Base-by-base conservation (phyloP, 2,329 filamentous ascomycete genomes). In the Pseudopithomyces chartarum region DNA sequence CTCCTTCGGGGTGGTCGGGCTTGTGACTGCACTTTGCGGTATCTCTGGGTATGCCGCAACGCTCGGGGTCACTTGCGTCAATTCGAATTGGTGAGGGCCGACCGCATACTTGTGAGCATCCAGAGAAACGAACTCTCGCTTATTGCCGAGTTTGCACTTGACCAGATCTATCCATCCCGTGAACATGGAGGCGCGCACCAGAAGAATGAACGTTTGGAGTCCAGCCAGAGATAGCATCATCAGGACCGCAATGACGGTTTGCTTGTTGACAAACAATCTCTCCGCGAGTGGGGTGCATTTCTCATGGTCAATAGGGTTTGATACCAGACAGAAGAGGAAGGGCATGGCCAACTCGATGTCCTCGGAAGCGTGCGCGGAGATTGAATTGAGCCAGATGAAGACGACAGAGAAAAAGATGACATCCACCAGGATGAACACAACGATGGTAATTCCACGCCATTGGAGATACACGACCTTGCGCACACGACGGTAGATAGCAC, bases 371-470 rank as follows among this genome's bases (percentile, higher is more conserved):
- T 78, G 66, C 8, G 85, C 78, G 12, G 90, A 84, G 20, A 90
- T 84, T 1, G 67, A 62, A 65, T 89, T 89, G 70, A 97, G 85
- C 72, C 91, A 91, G 47, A 98, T 89, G 72, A 98, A 98, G 53
- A 97, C 85, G 44, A 97, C 82, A 1, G 93, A 89, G 77, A 98
- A 97, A 82, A 97, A 97, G 68, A 97, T 87, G 60, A 98, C 92
- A 73, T 98, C 93, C 57, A 87, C 85, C 56, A 97, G 85, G 65
- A 98, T 96, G 72, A 97, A 89, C 51, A 96, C 81, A 13, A 97
- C 92, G 58, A 98, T 91, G 42, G 87, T 86, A 58, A 97, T 94
- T 43, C 93, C 94, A 65, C 94, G 86, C 95, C 95, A 99, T 76
- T 99, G 95, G 3, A 98, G 85, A 72, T 90, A 87, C 36, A 99